phyloP scores from a whole-genome alignment of 1,284 basidiomycete species.

The Boletus nobilissimus region DNA sequence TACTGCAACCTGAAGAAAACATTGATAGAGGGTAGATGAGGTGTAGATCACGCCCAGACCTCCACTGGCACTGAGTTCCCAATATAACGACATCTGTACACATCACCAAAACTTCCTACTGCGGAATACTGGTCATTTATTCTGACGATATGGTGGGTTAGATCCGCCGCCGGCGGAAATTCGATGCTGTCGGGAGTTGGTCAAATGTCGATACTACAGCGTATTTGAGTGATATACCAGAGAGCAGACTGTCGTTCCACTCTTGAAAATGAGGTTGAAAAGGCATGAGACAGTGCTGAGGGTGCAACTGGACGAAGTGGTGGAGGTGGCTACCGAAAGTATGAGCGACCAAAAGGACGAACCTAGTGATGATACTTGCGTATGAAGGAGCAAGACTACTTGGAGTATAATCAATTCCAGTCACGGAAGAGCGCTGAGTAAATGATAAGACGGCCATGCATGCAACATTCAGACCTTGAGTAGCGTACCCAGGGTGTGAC shows the following conservation, averaged over 20 bases:
- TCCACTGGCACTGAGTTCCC: not conserved
- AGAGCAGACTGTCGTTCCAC: not conserved
- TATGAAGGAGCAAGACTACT: not conserved
- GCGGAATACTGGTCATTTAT: not conserved
- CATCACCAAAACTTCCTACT: not conserved
- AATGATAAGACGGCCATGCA: not conserved
- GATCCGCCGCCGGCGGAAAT: not conserved
- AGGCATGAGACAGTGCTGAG: not conserved
- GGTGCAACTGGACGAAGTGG: not conserved
- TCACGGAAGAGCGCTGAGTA: not conserved
- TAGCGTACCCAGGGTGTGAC: not conserved
- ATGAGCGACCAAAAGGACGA: not conserved
- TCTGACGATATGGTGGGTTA: constrained; percentile 15
- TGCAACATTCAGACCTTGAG: not conserved
- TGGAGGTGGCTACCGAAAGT: not conserved
- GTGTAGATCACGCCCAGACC: not conserved
- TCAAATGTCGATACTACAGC: not conserved
- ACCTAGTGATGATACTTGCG: not conserved
- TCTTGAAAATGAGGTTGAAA: not conserved
- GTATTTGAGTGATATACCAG: not conserved
- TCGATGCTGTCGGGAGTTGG: not conserved
- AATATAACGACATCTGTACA: constrained; percentile 21
- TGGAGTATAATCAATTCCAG: not conserved
- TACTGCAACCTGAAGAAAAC: constrained; percentile 29
- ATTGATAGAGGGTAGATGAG: too few relatives aligned